Evolutionary conservation across 2,329 filamentous ascomycete genomes (phyloP).

Genomic region (Colletotrichum aenigma): DNA sequence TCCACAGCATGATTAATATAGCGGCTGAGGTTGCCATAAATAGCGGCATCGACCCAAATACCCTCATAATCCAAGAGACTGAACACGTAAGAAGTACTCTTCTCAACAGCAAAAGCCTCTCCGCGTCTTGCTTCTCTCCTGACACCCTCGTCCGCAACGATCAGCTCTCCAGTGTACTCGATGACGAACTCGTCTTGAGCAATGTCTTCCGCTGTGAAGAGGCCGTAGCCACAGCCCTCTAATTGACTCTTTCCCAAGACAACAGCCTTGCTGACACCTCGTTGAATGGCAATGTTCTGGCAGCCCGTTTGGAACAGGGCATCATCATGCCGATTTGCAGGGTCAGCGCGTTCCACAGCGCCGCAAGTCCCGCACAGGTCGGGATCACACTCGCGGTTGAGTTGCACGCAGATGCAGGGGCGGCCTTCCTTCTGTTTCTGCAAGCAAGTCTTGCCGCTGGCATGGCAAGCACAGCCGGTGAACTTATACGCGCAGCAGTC

Average conservation of each 20-base stretch:
- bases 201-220: slow-evolving; percentile 74
- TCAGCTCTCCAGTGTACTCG: slow-evolving; percentile 81
- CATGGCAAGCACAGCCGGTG: slow-evolving; percentile 69
- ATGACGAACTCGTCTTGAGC: slow-evolving; percentile 74
- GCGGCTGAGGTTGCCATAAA: slow-evolving; percentile 79
- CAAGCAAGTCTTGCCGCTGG: slow-evolving; percentile 62
- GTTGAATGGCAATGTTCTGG: slow-evolving; percentile 75
- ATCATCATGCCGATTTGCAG: slow-evolving; percentile 66
- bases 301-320: slow-evolving; percentile 64
- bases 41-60: slow-evolving; percentile 75
- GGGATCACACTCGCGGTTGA: slow-evolving; percentile 82
- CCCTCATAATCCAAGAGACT: slow-evolving; percentile 64
- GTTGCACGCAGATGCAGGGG: slow-evolving; percentile 72
- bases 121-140: slow-evolving; percentile 67
- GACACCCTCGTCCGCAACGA: slow-evolving; percentile 72
- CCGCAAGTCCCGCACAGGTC: slow-evolving; percentile 76
- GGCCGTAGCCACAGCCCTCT: slow-evolving; percentile 72
- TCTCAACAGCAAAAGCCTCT: slow-evolving; percentile 64
- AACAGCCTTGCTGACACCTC: slow-evolving; percentile 67
- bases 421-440: slow-evolving; percentile 58
- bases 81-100: slow-evolving; percentile 68
- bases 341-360: slow-evolving; percentile 70
- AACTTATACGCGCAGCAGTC: slow-evolving; percentile 67
- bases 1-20: slow-evolving; percentile 81
- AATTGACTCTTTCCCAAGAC: slow-evolving; percentile 74